phyloP scores from a whole-genome alignment of 148 eudicot genomes.

The Pouteria glomerata region DNA sequence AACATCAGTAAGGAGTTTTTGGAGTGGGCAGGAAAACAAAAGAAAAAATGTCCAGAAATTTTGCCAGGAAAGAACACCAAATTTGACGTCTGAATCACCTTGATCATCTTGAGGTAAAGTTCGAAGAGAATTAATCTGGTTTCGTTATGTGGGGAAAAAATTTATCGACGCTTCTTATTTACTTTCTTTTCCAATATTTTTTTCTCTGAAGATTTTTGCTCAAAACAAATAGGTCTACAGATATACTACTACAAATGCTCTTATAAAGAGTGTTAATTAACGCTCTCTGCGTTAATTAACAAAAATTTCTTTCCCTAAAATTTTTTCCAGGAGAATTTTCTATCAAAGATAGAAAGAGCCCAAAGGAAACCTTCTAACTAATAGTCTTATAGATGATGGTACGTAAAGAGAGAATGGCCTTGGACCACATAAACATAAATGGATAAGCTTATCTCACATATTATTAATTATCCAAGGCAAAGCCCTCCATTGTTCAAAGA shows the following conservation, averaged over 20 bases:
- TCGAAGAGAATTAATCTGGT: not conserved
- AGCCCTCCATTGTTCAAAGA: no score
- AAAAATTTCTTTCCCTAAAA: no score
- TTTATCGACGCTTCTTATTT: not conserved
- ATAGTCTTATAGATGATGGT: no score
- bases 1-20: not conserved
- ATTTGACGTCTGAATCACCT: not conserved
- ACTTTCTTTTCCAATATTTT: not conserved
- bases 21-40: not conserved
- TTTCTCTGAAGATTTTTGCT: not conserved
- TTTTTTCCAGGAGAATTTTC: not conserved
- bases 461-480: no score
- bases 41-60: no score
- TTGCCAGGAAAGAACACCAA: not conserved
- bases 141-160: not conserved
- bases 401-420: no score
- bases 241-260: not conserved
- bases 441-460: no score
- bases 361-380: not conserved
- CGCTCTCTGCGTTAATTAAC: no score
- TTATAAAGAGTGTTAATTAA: not conserved
- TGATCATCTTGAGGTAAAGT: not conserved
- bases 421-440: no score
- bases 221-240: not conserved
- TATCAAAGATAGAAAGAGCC: not conserved